A percentile compares a stretch with the other conserved stretches of the same genome.
These are phyloP conservation scores for Triticum dicoccoides DNA, from an alignment of 176 grass and related monocot species.

Conservation along the genomic window DNA sequence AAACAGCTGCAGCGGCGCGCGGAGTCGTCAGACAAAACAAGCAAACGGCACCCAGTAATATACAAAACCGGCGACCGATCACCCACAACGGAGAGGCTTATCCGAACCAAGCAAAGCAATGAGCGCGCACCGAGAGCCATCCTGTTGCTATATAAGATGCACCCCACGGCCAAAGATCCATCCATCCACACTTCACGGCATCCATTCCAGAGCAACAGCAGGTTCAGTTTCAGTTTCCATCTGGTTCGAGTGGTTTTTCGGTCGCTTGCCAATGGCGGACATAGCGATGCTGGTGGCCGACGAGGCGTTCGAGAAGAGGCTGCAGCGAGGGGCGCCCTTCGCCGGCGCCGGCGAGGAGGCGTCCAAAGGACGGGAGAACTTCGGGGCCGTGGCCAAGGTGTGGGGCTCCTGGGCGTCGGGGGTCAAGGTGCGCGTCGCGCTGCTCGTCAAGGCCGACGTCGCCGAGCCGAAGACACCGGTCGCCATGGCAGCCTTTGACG, in stretches of 20 bases:
- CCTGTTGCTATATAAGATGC: conserved; percentile 17
- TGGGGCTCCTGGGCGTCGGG: conserved; percentile 46
- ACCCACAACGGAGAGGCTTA: not conserved
- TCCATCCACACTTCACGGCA: not conserved
- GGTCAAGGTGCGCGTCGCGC: conserved; percentile 32
- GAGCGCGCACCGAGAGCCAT: not conserved
- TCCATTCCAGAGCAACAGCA: conserved; percentile 3
- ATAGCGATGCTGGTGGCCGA: conserved; percentile 67
- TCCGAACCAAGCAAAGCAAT: not conserved
- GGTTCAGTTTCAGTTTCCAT: not conserved
- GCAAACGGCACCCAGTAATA: not conserved
- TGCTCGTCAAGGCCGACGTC: not conserved
- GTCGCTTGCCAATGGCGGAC: conserved; percentile 50
- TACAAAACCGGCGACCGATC: not conserved
- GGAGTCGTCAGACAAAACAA: not conserved
- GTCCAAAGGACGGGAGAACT: conserved; percentile 32
- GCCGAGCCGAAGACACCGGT: conserved; percentile 38
- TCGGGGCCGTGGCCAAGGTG: conserved; percentile 34
- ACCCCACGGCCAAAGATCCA: not conserved
- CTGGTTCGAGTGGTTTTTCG: too few relatives aligned
- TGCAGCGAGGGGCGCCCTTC: conserved; percentile 2
- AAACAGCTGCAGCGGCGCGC: not conserved
- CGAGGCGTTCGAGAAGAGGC: conserved; percentile 67
- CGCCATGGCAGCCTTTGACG: conserved; percentile 37
- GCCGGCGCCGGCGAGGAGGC: not conserved